Evolutionary conservation across 768 basidiomycete species (phyloP).

Genomic region (Hemileccinum rubropunctum): DNA sequence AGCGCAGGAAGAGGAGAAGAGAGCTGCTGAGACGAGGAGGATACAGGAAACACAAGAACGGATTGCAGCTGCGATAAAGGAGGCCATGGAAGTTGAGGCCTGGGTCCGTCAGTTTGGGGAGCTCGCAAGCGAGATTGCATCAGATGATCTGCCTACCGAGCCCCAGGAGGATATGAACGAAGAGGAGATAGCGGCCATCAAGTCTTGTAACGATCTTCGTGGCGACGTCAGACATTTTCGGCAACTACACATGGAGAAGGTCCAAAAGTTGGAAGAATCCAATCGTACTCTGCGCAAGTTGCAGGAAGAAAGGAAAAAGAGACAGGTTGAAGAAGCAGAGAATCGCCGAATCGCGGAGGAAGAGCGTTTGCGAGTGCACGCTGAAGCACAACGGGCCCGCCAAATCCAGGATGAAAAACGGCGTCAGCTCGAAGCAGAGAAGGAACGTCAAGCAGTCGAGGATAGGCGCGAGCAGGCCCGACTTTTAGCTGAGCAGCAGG

Average conservation of each 20-base stretch:
- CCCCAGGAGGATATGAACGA: constrained; percentile 23
- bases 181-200: constrained; percentile 9
- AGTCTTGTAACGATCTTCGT: constrained; percentile 11
- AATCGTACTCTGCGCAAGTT: constrained; percentile 19
- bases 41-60: constrained; percentile 16
- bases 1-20: constrained; percentile 26
- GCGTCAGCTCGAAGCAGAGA: constrained; percentile 6
- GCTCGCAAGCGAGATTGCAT: background rate
- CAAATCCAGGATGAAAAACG: constrained; percentile 4
- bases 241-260: constrained; percentile 16
- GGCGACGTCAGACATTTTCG: constrained; percentile 13
- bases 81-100: constrained; percentile 12
- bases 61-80: constrained; percentile 17
- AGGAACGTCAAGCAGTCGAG: constrained; percentile 6
- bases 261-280: constrained; percentile 16
- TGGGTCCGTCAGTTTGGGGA: constrained; percentile 2
- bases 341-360: constrained; percentile 17
- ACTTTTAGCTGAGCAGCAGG: constrained; percentile 11
- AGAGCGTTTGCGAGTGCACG: constrained; percentile 4
- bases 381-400: constrained; percentile 11
- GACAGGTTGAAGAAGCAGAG: constrained; percentile 16
- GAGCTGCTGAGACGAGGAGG: constrained; percentile 15
- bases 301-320: constrained; percentile 23
- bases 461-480: constrained; percentile 3
- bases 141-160: constrained; percentile 16